Evolutionary conservation across 1,284 basidiomycete species (phyloP), one percentile per base, ranked within the genome.

Genomic region (Cutaneotrichosporon curvatum): DNA sequence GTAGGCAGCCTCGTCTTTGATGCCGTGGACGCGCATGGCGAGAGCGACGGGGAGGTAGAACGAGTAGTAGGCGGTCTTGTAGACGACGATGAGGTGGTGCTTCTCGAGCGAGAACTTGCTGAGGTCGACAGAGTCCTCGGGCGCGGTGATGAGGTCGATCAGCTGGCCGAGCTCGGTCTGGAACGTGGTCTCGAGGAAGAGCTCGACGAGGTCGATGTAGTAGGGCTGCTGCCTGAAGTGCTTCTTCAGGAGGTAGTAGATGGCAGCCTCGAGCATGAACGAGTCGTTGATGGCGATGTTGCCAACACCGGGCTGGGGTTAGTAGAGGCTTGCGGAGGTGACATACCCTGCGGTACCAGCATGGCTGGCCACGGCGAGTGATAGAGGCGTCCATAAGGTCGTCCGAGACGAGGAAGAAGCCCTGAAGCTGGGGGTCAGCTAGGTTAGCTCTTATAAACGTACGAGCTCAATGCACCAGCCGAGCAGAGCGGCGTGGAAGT

Each of bases 11-110:
- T 79, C 73, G 54, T 81, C 77, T 10, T 82, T 81, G 61, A 95
- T 80, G 46, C 81, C 81, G 57, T 79, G 63, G 70, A 79, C 76
- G 67, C 83, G 80, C 83, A 98, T 85, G 19, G 91, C 91, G 51
- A 94, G 82, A 7, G 92, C 92, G 55, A 97, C 90, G 46, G 95
- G 91, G 53, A 98, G 86, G 76, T 97, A 96, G 80, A 97, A 98
- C 23, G 90, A 96, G 75, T 98, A 98, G 75, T 81, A 96, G 0
- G 94, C 88, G 16, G 95, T 97, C 75, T 98, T 98, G 81, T 94
- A 97, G 53, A 90, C 80, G 42, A 97, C 92, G 68, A 97, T 98
- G 51, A 90, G 80, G 59, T 82, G 81, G 71, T 97, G 90, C 87
- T 87, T 87, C 51, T 78, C 67, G 28, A 81, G 73, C 5, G 86